Conservation (phyloP, 208 protist species). For the Leishmania major region DNA sequence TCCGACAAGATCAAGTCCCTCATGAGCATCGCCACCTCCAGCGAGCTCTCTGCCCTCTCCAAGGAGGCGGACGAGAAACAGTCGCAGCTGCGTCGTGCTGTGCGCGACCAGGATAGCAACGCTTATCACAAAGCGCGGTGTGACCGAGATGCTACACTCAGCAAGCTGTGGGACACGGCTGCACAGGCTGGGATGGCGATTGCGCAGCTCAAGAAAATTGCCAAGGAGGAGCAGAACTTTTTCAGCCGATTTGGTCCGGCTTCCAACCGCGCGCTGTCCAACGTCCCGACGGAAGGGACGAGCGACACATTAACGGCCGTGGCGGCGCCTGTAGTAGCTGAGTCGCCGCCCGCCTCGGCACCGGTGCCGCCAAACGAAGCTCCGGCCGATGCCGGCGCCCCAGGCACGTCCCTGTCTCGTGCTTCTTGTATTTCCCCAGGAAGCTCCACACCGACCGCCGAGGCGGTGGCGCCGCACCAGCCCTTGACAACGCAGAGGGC, state of each 20-base stretch:
- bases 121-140: constrained; percentile 43
- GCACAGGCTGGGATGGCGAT: constrained; percentile 39
- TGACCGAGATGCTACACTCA: constrained; percentile 42
- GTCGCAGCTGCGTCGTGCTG: constrained; percentile 39
- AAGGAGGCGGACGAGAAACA: constrained; percentile 51
- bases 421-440: background rate
- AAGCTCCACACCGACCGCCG: background rate
- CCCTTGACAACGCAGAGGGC: background rate
- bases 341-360: background rate
- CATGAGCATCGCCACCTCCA: constrained; percentile 47
- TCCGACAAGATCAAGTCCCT: constrained; percentile 38
- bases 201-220: constrained; percentile 40
- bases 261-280: background rate
- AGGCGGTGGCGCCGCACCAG: background rate
- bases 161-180: constrained; percentile 50
- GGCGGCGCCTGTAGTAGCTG: background rate
- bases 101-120: constrained; percentile 39
- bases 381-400: background rate
- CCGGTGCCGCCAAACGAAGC: background rate
- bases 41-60: constrained; percentile 27
- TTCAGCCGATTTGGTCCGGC: constrained; percentile 34
- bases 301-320: background rate
- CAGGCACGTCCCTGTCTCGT: background rate
- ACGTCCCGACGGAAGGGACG: background rate
- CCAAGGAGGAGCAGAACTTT: constrained; percentile 48